These are phyloP conservation scores for Tetraselmis chui DNA, from an alignment of 139 green algal genomes.

Conservation along the genomic window DNA sequence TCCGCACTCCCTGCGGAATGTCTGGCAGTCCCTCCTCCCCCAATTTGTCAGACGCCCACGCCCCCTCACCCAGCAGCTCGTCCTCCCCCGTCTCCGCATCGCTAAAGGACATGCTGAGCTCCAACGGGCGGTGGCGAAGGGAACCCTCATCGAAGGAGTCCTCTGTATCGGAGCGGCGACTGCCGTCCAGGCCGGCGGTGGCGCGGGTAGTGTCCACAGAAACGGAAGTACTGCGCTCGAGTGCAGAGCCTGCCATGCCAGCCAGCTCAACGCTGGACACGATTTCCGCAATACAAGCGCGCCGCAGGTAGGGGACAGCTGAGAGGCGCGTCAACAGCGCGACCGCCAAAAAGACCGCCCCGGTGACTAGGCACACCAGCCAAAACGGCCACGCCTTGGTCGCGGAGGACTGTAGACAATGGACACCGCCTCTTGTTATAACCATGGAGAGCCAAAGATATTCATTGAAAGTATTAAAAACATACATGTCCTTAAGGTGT, in stretches of 20 bases:
- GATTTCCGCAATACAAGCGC: background rate
- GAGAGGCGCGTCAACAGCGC: background rate
- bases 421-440: background rate
- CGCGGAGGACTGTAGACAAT: no score
- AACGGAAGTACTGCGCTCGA: background rate
- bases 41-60: background rate
- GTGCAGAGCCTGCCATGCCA: background rate
- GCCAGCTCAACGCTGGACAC: background rate
- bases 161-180: background rate
- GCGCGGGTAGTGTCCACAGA: background rate
- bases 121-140: background rate
- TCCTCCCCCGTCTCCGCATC: background rate
- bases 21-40: background rate
- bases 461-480: no score
- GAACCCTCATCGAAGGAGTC: background rate
- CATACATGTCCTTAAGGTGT: background rate
- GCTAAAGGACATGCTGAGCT: background rate
- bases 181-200: no score
- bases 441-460: no score
- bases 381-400: no score
- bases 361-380: no score
- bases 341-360: background rate
- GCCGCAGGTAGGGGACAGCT: background rate
- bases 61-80: background rate
- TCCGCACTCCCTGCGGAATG: background rate